phyloP scores from a whole-genome alignment of 805 yeast genomes.

The Yarrowia osloensis region DNA sequence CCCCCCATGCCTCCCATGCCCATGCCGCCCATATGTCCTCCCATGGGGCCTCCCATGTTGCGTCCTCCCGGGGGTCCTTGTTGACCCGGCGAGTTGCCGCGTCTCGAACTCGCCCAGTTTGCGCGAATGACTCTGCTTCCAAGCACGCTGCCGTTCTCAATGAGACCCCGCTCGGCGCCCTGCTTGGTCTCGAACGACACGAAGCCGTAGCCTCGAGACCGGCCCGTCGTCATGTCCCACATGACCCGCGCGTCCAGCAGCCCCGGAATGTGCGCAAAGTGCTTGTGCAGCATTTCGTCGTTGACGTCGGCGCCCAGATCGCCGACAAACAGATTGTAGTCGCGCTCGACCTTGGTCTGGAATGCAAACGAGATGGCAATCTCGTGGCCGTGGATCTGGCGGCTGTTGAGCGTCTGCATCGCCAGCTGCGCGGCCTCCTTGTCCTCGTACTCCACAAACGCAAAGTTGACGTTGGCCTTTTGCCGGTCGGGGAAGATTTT shows the following conservation, averaged over 20 bases:
- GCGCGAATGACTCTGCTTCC: conserved; percentile 78
- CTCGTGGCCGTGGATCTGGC: conserved; percentile 52
- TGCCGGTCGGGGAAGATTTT: conserved; percentile 78
- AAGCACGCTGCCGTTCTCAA: conserved; percentile 71
- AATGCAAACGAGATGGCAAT: conserved; percentile 80
- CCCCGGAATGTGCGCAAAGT: conserved; percentile 60
- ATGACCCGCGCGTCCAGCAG: conserved; percentile 84
- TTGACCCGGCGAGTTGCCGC: conserved; percentile 33
- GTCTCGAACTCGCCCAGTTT: conserved; percentile 83
- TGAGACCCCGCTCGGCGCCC: conserved; percentile 75
- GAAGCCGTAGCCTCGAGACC: conserved; percentile 90
- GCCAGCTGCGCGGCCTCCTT: conserved; percentile 64
- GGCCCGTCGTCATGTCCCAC: conserved; percentile 96
- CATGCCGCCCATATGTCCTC: conserved; percentile 5
- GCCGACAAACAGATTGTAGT: conserved; percentile 79
- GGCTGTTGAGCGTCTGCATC: conserved; percentile 60
- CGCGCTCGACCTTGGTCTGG: conserved; percentile 57
- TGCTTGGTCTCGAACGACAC: conserved; percentile 66
- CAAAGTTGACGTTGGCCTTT: conserved; percentile 69
- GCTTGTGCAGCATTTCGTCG: conserved; percentile 64
- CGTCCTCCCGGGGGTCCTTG: not conserved
- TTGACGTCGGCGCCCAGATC: conserved; percentile 80
- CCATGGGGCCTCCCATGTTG: not conserved
- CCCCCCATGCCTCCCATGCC: not conserved
- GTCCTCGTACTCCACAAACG: conserved; percentile 72